These are phyloP conservation scores for Boletus pseudopeckii DNA, from an alignment of 768 basidiomycete genomes.

Conservation along the genomic window DNA sequence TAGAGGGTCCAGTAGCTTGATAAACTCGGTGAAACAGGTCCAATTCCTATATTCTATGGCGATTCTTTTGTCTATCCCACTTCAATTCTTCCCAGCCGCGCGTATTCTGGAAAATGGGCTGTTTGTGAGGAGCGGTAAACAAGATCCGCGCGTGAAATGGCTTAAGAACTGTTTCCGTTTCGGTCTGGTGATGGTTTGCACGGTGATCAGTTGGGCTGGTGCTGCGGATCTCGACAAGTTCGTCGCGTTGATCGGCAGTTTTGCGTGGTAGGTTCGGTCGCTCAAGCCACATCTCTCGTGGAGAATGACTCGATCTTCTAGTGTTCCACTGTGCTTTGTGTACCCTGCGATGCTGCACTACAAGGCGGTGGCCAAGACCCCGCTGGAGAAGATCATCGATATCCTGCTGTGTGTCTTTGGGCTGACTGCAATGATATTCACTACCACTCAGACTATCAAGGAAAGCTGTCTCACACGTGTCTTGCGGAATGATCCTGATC, in stretches of 20 bases:
- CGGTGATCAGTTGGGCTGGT: constrained; percentile 77
- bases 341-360: constrained; percentile 94
- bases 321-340: constrained; percentile 90
- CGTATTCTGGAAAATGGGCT: constrained; percentile 96
- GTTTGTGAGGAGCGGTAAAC: constrained; percentile 86
- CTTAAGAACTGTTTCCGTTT: constrained; percentile 90
- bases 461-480: constrained; percentile 32
- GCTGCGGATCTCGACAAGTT: constrained; percentile 93
- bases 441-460: constrained; percentile 73
- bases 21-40: constrained; percentile 40
- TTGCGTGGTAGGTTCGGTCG: constrained; percentile 71
- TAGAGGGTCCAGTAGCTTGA: background rate
- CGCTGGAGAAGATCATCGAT: constrained; percentile 62
- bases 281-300: background rate
- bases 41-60: constrained; percentile 90
- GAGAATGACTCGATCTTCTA: constrained; percentile 31
- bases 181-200: constrained; percentile 71
- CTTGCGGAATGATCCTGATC: constrained; percentile 9
- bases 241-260: constrained; percentile 88
- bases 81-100: constrained; percentile 97
- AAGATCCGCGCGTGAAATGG: constrained; percentile 84
- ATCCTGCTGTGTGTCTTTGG: constrained; percentile 77
- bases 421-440: constrained; percentile 65
- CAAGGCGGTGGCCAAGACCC: constrained; percentile 76
- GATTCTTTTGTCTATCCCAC: constrained; percentile 86